phyloP scores from a whole-genome alignment of 805 yeast genomes.

The Jamesozyma rosinii region DNA sequence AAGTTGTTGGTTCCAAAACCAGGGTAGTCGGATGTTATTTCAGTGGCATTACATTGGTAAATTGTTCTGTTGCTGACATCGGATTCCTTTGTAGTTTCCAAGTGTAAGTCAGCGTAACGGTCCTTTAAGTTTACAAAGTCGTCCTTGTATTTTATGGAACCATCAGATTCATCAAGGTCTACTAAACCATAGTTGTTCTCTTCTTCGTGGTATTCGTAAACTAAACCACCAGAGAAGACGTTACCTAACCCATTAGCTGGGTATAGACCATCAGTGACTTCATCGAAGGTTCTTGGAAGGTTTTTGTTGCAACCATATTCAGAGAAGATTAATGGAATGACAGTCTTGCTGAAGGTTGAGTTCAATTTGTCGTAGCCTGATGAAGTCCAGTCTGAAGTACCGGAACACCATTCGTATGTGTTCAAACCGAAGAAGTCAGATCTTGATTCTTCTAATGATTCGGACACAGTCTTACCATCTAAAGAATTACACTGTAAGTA shows the following conservation, averaged over 20 bases:
- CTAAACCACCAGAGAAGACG: slow-evolving; percentile 80
- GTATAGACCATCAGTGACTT: slow-evolving; percentile 58
- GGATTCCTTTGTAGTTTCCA: slow-evolving; percentile 33
- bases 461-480: slow-evolving; percentile 36
- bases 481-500: slow-evolving; percentile 70
- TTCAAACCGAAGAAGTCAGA: slow-evolving; percentile 85
- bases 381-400: slow-evolving; percentile 45
- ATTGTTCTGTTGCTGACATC: slow-evolving; percentile 28
- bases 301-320: slow-evolving; percentile 78
- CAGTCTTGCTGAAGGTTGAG: slow-evolving; percentile 46
- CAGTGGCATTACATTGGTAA: slow-evolving; percentile 34
- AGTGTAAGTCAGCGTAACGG: slow-evolving; percentile 32
- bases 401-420: slow-evolving; percentile 84
- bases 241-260: slow-evolving; percentile 46
- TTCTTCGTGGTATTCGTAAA: slow-evolving; percentile 84
- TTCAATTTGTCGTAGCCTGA: slow-evolving; percentile 64
- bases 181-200: slow-evolving; percentile 71
- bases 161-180: slow-evolving; percentile 36
- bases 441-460: slow-evolving; percentile 49
- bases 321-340: slow-evolving; percentile 60
- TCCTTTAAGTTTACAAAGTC: slow-evolving; percentile 46
- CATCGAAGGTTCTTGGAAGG: slow-evolving; percentile 77
- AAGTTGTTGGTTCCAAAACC: slow-evolving; percentile 39
- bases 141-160: slow-evolving; percentile 32
- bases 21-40: slow-evolving; percentile 31